Evolutionary conservation across 768 basidiomycete species (phyloP), one percentile per base, ranked within the genome.

Genomic region (Zangia roseola): DNA sequence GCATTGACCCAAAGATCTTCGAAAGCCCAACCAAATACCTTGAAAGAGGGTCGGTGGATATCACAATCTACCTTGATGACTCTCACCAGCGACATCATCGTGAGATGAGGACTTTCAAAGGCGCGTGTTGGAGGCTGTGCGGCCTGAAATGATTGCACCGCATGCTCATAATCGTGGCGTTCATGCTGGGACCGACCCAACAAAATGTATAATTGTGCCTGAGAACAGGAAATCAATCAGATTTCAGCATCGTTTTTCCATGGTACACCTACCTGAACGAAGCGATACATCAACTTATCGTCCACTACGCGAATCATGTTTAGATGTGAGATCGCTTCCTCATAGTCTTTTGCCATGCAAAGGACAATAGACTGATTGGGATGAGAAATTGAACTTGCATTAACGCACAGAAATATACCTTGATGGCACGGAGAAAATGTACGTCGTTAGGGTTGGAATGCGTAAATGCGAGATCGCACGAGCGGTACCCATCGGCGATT

Each of bases 21-120:
- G 10, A 54, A 54, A 13, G 24, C 37, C 53, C 53, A 54, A 9
- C 30, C 21, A 14, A 54, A 54, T 10, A 46, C 13, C 49, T 50
- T 17, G 43, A 40, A 24, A 35, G 23, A 43, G 6, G 13, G 6
- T 43, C 20, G 37, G 12, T 31, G 12, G 17, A 43, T 12, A 23
- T n/a, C 21, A 21, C 23, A 7, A 23, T 25, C 20, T 4, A 25
- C 14, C 20, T 5, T 20, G 10, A 45, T 23, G 20, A 33, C 10
- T 5, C 37, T 12, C n/a, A 50, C 49, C 43, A 54, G 25, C 3
- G 53, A 54, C 13, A 54, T 37, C 23, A 37, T 46, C 10, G 43
- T 54, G 36, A 50, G 20, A 17, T 35, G 34, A 31, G 44, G 48
- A 39, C 23, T 19, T 37, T 45, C 31, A 14, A 17, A 20, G 13